These are phyloP conservation scores for Neurospora sp. DNA, from an alignment of 495 filamentous ascomycete genomes.

Conservation along the genomic window DNA sequence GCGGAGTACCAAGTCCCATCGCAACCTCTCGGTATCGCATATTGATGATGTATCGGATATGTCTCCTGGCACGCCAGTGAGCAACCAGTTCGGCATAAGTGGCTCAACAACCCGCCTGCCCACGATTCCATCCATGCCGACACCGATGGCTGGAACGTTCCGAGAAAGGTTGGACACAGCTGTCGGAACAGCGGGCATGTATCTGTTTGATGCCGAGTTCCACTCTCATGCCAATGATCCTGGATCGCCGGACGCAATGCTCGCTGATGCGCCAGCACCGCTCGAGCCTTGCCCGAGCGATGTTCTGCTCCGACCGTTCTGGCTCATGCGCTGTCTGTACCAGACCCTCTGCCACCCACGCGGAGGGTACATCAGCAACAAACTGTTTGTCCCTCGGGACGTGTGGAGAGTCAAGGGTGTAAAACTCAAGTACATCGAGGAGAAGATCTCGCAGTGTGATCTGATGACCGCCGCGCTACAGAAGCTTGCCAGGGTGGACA, in stretches of 20 bases:
- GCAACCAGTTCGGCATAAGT: conserved; percentile 47
- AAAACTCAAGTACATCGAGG: conserved; percentile 80
- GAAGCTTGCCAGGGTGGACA: conserved; percentile 75
- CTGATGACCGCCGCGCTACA: conserved; percentile 80
- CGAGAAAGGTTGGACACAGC: conserved; percentile 35
- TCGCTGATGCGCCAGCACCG: conserved; percentile 49
- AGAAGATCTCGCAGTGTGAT: conserved; percentile 93
- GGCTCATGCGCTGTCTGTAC: conserved; percentile 89
- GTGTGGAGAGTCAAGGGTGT: conserved; percentile 92
- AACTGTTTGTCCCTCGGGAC: conserved; percentile 83
- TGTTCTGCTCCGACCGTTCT: conserved; percentile 79
- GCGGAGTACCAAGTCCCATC: conserved; percentile 50
- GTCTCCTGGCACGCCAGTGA: conserved; percentile 67
- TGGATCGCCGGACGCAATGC: conserved; percentile 51
- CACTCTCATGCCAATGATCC: conserved; percentile 56
- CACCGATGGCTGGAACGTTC: conserved; percentile 52
- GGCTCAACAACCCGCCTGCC: conserved; percentile 27
- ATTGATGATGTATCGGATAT: conserved; percentile 54
- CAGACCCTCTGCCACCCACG: conserved; percentile 86
- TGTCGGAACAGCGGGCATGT: conserved; percentile 54
- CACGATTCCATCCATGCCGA: conserved; percentile 56
- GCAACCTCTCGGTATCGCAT: conserved; percentile 66
- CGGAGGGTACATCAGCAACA: conserved; percentile 83
- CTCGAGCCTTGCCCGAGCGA: conserved; percentile 90
- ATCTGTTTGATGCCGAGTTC: conserved; percentile 79